Evolutionary conservation across 106 monocot species (phyloP), one percentile per base, ranked within the genome.

Genomic region (Posidonia australis): DNA sequence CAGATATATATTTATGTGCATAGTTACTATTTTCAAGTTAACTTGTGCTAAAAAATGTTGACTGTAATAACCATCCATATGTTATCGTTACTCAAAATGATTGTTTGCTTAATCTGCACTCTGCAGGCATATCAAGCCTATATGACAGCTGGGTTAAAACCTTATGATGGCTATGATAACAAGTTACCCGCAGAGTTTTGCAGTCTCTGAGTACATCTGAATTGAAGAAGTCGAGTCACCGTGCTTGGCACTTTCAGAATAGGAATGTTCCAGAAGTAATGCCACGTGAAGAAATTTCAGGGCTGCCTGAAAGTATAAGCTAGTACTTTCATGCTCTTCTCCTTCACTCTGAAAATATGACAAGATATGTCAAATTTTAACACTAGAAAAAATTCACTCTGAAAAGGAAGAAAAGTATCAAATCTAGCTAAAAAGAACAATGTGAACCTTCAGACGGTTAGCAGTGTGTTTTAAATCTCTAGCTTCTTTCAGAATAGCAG

Each of bases 401-500:
- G n/a, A 23, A 12, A 62, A 31, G 43, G 14, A 24, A 46, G 21
- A 22, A 47, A 16, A 26, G 25, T 46, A 46, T 62, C n/a, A 42
- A 13, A 19, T 36, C 3, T 19, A 23, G 45, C 13, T 13, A 23
- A 61, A 5, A 64, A 41, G 26, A 65, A 28, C 55, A 47, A 76
- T 78, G 78, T 69, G 54, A 60, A 85, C 94, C 94, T 94, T 94
- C 70, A 90, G 71, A 52, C 80, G 82, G 71, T 84, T 77, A 62
- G 96, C 90, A 32, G 56, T 81, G 60, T 98, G 90, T 72, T 98
- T 98, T 43, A 98, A 67, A 72, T 76, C 81, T 65, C 81, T 79
- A 62, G 96, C 96, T 80, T 85, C 89, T 82, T 80, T 89, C 49
- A 85, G 31, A 23, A 76, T 71, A 63, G 54, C 51, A 68, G 79